Percentiles rank a stretch among this genome's conserved stretches.
Conservation (phyloP, 805 yeast genomes). For the Blastobotrys americana region DNA sequence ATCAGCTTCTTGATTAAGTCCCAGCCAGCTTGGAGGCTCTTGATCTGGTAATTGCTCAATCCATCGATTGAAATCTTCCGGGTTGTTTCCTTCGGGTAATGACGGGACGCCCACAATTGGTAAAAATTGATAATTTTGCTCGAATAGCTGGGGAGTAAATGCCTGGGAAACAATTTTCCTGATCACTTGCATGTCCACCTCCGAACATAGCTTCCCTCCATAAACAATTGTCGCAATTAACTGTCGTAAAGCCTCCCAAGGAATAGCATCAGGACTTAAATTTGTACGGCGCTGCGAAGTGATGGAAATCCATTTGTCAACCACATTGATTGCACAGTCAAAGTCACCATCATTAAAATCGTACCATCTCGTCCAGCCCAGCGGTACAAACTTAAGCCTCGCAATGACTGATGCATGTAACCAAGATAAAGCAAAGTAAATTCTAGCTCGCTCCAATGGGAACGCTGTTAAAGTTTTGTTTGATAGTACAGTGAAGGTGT, state of each 20-base stretch:
- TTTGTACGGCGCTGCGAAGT: conserved; percentile 28
- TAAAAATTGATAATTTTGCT: conserved; percentile 30
- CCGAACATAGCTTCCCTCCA: conserved; percentile 40
- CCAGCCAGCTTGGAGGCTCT: conserved; percentile 49
- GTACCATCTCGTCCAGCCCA: conserved; percentile 53
- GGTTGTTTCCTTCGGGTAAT: conserved; percentile 43
- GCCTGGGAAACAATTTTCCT: conserved; percentile 13
- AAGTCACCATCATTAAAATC: conserved; percentile 75
- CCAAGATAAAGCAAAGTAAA: conserved; percentile 59
- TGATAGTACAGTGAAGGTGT: conserved; percentile 29
- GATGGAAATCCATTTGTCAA: conserved; percentile 36
- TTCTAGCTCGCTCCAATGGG: conserved; percentile 41
- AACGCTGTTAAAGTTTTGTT: conserved; percentile 10
- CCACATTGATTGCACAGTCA: conserved; percentile 39
- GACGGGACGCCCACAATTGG: conserved; percentile 19
- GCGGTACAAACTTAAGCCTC: conserved; percentile 50
- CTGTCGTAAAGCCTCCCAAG: conserved; percentile 47
- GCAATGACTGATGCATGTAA: conserved; percentile 58
- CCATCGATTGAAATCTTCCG: conserved; percentile 41
- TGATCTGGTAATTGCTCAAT: conserved; percentile 44
- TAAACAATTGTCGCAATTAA: conserved; percentile 51
- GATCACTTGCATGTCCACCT: conserved; percentile 18
- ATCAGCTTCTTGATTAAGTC: conserved; percentile 40
- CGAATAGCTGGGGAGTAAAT: conserved; percentile 14
- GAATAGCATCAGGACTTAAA: conserved; percentile 41